Percentiles rank a stretch among this genome's conserved stretches.
Conservation (phyloP, 2,329 filamentous ascomycete genomes). For the Scedosporium boydii region DNA sequence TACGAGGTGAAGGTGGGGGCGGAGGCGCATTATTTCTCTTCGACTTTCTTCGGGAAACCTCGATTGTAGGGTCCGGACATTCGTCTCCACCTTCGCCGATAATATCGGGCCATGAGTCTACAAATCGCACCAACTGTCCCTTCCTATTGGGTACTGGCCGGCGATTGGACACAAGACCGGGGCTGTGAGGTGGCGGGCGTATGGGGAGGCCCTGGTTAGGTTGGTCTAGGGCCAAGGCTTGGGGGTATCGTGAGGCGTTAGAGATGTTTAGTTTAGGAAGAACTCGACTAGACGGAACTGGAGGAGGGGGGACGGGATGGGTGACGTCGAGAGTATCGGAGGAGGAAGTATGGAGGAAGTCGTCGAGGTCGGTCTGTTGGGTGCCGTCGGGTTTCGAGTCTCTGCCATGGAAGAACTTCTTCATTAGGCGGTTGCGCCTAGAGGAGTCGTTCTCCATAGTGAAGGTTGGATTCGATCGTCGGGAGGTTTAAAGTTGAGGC, state of each 20-base stretch:
- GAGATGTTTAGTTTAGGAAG: slow-evolving; percentile 45
- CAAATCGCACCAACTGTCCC: slow-evolving; percentile 66
- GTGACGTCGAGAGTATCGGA: slow-evolving; percentile 45
- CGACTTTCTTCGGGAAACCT: slow-evolving; percentile 55
- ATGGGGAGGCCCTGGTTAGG: slow-evolving; percentile 34
- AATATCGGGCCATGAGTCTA: slow-evolving; percentile 61
- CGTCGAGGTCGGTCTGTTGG: slow-evolving; percentile 36
- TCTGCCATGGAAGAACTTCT: slow-evolving; percentile 45
- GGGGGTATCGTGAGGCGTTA: slow-evolving; percentile 44
- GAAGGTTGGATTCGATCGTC: background rate
- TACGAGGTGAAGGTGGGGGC: slow-evolving; percentile 10
- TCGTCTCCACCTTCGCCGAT: slow-evolving; percentile 93
- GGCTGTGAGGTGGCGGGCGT: slow-evolving; percentile 26
- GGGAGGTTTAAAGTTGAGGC: background rate
- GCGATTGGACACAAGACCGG: slow-evolving; percentile 33
- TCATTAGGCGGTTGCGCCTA: slow-evolving; percentile 49
- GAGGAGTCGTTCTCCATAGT: slow-evolving; percentile 38
- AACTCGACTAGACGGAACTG: slow-evolving; percentile 17
- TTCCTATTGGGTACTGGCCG: slow-evolving; percentile 43
- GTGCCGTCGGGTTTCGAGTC: slow-evolving; percentile 25
- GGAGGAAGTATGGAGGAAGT: slow-evolving; percentile 44
- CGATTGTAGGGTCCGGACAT: slow-evolving; percentile 59
- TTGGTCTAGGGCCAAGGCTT: slow-evolving; percentile 37
- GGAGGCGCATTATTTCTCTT: slow-evolving; percentile 14
- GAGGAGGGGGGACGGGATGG: slow-evolving; percentile 36